Evolutionary conservation across 129 eudicot species (phyloP), one percentile per base, ranked within the genome.

Genomic region (Deinandra increscens): DNA sequence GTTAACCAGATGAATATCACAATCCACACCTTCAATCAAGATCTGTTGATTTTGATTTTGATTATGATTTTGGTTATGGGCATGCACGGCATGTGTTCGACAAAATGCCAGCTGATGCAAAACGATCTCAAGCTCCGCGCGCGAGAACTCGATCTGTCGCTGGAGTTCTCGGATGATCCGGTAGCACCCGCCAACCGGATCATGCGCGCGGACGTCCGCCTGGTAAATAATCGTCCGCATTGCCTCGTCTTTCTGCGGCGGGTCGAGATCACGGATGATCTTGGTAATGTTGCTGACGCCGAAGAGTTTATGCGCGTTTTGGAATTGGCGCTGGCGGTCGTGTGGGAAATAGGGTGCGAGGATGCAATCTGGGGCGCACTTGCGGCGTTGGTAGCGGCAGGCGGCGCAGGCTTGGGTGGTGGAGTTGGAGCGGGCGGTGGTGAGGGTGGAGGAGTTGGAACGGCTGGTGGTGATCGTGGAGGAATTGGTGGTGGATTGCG

Each of bases 261-360:
- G 82, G 6, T 81, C 77, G 5, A 87, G 86, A 59, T 73, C 17
- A 0, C 75, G 72, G 0, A 91, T 84, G 45, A 85, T 77, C 41
- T 85, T 91, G 33, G 86, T 83, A 18, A 87, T 81, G 68, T 91
- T 87, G 78, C 87, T 85, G 1, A 85, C 92, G 4, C 97, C 97
- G 37, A 85, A 91, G 9, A 91, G 80, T 66, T 79, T 86, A 76
- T 85, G 97, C n/a, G 95, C 95, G 68, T 87, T 91, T 51, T 81
- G 81, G 84, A 91, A 91, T 22, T 91, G 95, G 18, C 77, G 71
- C 56, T 85, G 97, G 46, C 90, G 87, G 64, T 85, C 79, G 74
- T 83, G 95, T 15, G 97, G 95, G 60, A 91, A 91, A 67, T 86
- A 89, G 0, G 96, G 92, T 41, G 92, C 96, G 53, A 86, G 87